These are phyloP conservation scores for Cladobotryum mycophilum DNA, from an alignment of 2,329 filamentous ascomycete genomes.

Conservation along the genomic window DNA sequence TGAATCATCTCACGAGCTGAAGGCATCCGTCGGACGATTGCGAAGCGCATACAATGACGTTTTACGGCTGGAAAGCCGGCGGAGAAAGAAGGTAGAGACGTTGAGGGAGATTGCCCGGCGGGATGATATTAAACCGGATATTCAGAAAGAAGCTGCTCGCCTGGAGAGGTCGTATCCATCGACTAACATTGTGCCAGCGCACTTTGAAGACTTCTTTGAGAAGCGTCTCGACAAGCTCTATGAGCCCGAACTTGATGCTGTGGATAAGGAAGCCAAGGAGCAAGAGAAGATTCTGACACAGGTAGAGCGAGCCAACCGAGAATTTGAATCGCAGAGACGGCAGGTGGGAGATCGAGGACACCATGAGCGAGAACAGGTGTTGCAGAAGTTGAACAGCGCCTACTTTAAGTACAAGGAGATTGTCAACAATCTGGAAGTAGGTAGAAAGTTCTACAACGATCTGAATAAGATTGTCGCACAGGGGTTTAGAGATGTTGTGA, in stretches of 20 bases:
- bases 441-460: conserved; percentile 95
- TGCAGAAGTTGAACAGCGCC: conserved; percentile 84
- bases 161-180: conserved; percentile 82
- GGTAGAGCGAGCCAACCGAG: conserved; percentile 67
- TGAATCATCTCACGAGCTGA: conserved; percentile 72
- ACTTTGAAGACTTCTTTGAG: conserved; percentile 91
- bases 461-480: conserved; percentile 75
- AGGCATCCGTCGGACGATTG: conserved; percentile 69
- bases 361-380: conserved; percentile 71
- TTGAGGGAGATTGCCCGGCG: conserved; percentile 72
- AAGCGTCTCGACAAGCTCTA: conserved; percentile 69
- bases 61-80: conserved; percentile 70
- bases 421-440: conserved; percentile 82
- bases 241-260: conserved; percentile 65
- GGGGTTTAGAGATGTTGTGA: conserved; percentile 71
- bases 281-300: conserved; percentile 67
- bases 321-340: conserved; percentile 67
- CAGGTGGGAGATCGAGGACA: conserved; percentile 56
- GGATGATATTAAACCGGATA: conserved; percentile 83
- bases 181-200: conserved; percentile 75
- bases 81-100: conserved; percentile 71
- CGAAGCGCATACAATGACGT: conserved; percentile 81
- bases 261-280: conserved; percentile 66
- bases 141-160: conserved; percentile 75
- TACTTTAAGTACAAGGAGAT: conserved; percentile 98